A percentile compares a stretch with the other conserved stretches of the same genome.
phyloP scores from a whole-genome alignment of 495 filamentous ascomycete species.

The Xylaria nigripes region DNA sequence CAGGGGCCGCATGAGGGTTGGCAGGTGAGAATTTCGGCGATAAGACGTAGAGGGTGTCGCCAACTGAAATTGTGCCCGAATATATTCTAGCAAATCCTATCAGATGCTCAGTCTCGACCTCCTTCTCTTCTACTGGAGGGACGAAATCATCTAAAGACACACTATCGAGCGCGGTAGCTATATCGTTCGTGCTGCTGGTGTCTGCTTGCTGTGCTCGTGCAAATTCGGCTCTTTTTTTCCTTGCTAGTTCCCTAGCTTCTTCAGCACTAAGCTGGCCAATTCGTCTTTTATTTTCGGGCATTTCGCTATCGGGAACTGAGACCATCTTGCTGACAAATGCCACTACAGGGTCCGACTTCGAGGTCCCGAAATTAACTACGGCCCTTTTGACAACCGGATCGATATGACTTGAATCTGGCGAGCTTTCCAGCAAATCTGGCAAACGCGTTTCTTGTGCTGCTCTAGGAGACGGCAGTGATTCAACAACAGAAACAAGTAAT shows the following conservation, averaged over 20 bases:
- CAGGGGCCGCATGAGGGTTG: conserved; percentile 63
- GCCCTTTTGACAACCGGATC: conserved; percentile 61
- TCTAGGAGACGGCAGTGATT: conserved; percentile 81
- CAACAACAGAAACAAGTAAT: conserved; percentile 82
- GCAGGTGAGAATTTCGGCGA: conserved; percentile 86
- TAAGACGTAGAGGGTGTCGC: conserved; percentile 84
- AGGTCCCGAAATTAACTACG: conserved; percentile 69
- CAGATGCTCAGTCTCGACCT: conserved; percentile 69
- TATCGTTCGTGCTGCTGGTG: conserved; percentile 19
- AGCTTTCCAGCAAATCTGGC: conserved; percentile 68
- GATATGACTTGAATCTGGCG: conserved; percentile 66
- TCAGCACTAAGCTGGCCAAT: conserved; percentile 69
- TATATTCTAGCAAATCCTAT: conserved; percentile 93
- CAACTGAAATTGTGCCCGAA: conserved; percentile 81
- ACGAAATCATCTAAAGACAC: conserved; percentile 41
- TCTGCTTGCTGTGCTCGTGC: conserved; percentile 53
- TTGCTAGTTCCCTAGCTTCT: conserved; percentile 78
- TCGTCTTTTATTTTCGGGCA: conserved; percentile 70
- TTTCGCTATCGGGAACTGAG: conserved; percentile 82
- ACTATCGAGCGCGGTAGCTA: conserved; percentile 27
- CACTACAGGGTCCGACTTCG: conserved; percentile 65
- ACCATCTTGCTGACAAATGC: conserved; percentile 99
- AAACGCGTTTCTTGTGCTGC: conserved; percentile 76
- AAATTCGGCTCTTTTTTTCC: conserved; percentile 83
- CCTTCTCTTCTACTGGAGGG: conserved; percentile 47